Percentiles rank a stretch among this genome's conserved stretches.
phyloP scores from a whole-genome alignment of 164 flowering plant genomes.

The Cinnamomum chago region DNA sequence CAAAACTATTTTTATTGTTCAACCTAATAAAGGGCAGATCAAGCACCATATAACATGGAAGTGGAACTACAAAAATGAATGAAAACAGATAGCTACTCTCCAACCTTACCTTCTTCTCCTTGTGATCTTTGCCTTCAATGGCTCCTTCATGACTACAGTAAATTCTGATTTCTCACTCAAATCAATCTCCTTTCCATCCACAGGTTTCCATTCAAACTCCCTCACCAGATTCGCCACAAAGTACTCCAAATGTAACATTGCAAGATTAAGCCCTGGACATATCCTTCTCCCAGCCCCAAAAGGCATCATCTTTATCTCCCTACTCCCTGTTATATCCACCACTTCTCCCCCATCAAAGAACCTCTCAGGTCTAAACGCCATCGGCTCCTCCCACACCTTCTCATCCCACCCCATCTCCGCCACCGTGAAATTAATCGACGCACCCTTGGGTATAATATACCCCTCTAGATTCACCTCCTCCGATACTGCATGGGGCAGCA shows the following conservation, averaged over 20 bases:
- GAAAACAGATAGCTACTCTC: too few species aligned
- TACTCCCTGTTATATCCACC: conserved; percentile 34
- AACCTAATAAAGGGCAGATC: too few species aligned
- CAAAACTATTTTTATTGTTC: too few species aligned
- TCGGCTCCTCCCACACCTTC: conserved; percentile 24
- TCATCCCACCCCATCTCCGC: conserved; percentile 31
- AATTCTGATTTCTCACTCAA: conserved; percentile 41
- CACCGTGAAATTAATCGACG: conserved; percentile 28
- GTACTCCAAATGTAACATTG: conserved; percentile 22
- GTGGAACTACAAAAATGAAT: too few species aligned
- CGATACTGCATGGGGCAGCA: conserved; percentile 22
- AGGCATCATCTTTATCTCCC: conserved; percentile 52
- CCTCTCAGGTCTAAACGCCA: conserved; percentile 44
- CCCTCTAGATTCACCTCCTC: conserved; percentile 24
- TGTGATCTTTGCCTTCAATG: conserved; percentile 25
- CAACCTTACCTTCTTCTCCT: not conserved
- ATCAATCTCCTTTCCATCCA: conserved; percentile 33
- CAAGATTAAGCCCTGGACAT: conserved; percentile 23
- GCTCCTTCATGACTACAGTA: conserved; percentile 42
- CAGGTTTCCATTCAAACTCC: conserved; percentile 40
- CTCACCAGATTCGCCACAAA: conserved; percentile 33
- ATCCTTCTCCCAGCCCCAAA: conserved; percentile 44
- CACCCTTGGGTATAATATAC: conserved; percentile 28
- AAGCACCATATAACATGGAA: too few species aligned
- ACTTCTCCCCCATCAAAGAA: conserved; percentile 17